phyloP scores from a whole-genome alignment of 2,329 filamentous ascomycete species.

The Cladophialophora yegresii region DNA sequence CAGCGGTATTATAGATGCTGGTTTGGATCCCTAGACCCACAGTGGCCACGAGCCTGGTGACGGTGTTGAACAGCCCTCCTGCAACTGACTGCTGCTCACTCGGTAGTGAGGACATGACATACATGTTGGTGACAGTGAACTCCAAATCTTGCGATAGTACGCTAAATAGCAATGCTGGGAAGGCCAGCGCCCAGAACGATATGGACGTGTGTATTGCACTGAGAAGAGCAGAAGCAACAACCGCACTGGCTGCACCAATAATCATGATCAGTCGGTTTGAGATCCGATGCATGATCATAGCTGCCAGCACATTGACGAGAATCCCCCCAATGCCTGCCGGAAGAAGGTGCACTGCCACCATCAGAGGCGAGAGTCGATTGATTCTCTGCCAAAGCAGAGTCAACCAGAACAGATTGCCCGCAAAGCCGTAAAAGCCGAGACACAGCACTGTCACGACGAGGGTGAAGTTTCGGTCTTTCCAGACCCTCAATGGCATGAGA shows the following conservation, averaged over 20 bases:
- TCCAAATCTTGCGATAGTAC: conserved; percentile 69
- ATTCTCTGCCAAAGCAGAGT: conserved; percentile 66
- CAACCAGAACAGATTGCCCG: conserved; percentile 63
- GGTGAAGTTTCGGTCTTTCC: conserved; percentile 65
- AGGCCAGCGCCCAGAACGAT: conserved; percentile 67
- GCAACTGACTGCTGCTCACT: conserved; percentile 65
- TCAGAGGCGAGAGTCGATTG: conserved; percentile 55
- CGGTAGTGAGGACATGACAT: conserved; percentile 67
- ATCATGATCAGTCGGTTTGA: conserved; percentile 66
- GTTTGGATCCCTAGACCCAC: conserved; percentile 64
- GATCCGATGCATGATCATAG: conserved; percentile 62
- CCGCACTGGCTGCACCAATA: conserved; percentile 51
- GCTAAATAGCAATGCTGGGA: conserved; percentile 61
- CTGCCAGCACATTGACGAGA: conserved; percentile 64
- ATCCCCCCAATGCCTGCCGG: conserved; percentile 67
- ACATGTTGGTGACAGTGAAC: conserved; percentile 73
- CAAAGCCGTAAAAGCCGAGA: conserved; percentile 65
- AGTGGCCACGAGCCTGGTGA: conserved; percentile 62
- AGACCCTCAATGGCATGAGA: conserved; percentile 53
- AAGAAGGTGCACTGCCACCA: conserved; percentile 63
- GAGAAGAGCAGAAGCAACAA: conserved; percentile 54
- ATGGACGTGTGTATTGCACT: conserved; percentile 58
- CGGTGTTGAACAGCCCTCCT: conserved; percentile 68
- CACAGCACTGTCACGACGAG: conserved; percentile 61
- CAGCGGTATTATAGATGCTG: conserved; percentile 43